Percentiles rank a stretch among this genome's conserved stretches.
These are phyloP conservation scores for Lactarius trivialis DNA, from an alignment of 768 basidiomycete species.

Conservation along the genomic window DNA sequence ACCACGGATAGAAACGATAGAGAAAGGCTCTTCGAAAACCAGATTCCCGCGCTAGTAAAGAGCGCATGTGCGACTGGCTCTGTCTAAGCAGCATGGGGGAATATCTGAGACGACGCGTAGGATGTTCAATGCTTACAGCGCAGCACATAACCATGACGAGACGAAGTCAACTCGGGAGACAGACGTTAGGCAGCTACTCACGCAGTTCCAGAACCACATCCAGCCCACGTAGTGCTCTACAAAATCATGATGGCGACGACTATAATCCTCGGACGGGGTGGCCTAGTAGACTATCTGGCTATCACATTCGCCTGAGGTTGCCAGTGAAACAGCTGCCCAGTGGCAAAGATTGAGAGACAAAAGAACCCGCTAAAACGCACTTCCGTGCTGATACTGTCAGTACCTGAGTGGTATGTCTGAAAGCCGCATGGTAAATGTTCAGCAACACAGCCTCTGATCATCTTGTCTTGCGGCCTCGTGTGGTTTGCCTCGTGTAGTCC, in stretches of 20 bases:
- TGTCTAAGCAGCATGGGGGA: not conserved
- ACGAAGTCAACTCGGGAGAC: not conserved
- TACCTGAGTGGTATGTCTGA: constrained; percentile 6
- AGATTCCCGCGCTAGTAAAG: not conserved
- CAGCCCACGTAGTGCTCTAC: not conserved
- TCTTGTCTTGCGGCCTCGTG: constrained; percentile 3
- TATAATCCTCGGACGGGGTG: not conserved
- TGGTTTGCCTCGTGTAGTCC: not conserved
- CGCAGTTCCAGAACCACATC: not conserved
- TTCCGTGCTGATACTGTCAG: not conserved
- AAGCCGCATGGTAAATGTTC: constrained; percentile 21
- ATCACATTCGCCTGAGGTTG: not conserved
- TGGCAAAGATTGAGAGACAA: no score
- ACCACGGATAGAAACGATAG: not conserved
- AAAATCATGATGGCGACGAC: not conserved
- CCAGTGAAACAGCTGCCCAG: not conserved
- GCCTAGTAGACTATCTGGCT: not conserved
- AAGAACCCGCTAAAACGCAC: not conserved
- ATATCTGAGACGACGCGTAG: not conserved
- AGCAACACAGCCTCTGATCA: constrained; percentile 16
- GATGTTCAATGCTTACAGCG: not conserved
- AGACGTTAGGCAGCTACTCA: not conserved
- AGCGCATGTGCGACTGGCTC: not conserved
- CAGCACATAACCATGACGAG: not conserved
- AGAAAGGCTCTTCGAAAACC: not conserved